These are phyloP conservation scores for Aspergillus campestris DNA, from an alignment of 495 filamentous ascomycete genomes.

Conservation along the genomic window DNA sequence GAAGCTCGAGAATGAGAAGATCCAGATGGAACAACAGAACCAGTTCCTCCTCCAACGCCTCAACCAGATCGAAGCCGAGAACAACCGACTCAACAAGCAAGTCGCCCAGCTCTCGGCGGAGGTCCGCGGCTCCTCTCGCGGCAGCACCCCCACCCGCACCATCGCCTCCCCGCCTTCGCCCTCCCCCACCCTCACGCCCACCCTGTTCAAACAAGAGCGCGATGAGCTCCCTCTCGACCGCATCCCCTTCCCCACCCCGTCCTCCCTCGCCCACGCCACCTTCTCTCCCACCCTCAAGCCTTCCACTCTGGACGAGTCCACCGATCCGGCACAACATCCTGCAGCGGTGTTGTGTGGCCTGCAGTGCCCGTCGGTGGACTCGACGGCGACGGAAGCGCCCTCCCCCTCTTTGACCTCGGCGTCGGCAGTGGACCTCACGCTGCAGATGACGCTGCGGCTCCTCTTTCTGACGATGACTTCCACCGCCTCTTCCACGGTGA, in stretches of 20 bases:
- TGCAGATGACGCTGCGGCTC: constrained; percentile 41
- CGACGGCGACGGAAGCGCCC: constrained; percentile 47
- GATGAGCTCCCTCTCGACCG: constrained; percentile 42
- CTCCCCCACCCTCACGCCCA: constrained; percentile 40
- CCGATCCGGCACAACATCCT: constrained; percentile 99
- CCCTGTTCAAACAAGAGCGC: constrained; percentile 48
- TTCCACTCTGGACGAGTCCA: constrained; percentile 54
- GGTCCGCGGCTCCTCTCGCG: constrained; percentile 41
- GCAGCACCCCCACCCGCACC: constrained; percentile 28
- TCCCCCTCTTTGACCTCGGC: constrained; percentile 47
- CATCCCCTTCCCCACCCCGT: constrained; percentile 42
- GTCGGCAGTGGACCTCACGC: constrained; percentile 33
- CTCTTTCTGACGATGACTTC: constrained; percentile 61
- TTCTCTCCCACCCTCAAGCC: constrained; percentile 44
- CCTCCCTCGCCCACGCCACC: constrained; percentile 36
- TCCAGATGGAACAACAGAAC: constrained; percentile 58
- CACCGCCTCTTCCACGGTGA: constrained; percentile 59
- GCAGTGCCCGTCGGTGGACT: constrained; percentile 90
- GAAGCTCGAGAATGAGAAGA: constrained; percentile 69
- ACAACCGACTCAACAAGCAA: constrained; percentile 55
- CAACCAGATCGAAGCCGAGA: constrained; percentile 54
- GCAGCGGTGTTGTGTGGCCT: constrained; percentile 99
- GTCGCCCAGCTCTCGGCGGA: constrained; percentile 55
- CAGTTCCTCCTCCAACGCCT: constrained; percentile 60
- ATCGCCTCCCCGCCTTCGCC: constrained; percentile 23